These are phyloP conservation scores for Trypanosomatidae sp. DNA, from an alignment of 208 protist genomes.

Conservation along the genomic window DNA sequence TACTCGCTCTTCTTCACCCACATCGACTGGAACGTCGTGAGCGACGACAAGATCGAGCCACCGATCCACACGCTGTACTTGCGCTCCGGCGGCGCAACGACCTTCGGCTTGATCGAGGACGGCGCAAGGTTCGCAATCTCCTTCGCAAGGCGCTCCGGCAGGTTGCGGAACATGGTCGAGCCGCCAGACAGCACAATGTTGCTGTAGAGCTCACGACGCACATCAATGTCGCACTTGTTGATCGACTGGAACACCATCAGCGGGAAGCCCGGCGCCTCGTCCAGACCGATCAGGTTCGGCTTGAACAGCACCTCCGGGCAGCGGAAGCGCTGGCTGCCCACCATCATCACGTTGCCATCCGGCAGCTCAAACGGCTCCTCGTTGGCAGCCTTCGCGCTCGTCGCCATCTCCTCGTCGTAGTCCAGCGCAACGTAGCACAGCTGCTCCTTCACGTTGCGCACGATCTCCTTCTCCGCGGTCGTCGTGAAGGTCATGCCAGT, in stretches of 20 bases:
- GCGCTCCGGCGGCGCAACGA: slow-evolving; percentile 95
- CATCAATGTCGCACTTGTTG: slow-evolving; percentile 96
- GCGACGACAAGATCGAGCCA: slow-evolving; percentile 97
- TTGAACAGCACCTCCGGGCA: slow-evolving; percentile 98
- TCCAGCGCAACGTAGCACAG: slow-evolving; percentile 94
- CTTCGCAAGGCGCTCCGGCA: slow-evolving; percentile 97
- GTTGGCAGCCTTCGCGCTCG: slow-evolving; percentile 78
- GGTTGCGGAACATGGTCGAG: slow-evolving; percentile 96
- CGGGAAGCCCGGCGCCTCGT: slow-evolving; percentile 95
- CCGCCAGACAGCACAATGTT: slow-evolving; percentile 97
- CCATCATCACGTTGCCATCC: slow-evolving; percentile 92
- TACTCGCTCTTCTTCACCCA: slow-evolving; percentile 99
- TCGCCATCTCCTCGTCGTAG: slow-evolving; percentile 96
- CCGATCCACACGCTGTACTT: slow-evolving; percentile 98
- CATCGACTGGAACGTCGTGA: slow-evolving; percentile 97
- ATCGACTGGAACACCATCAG: slow-evolving; percentile 97
- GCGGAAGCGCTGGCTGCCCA: slow-evolving; percentile 87
- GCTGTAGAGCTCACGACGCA: slow-evolving; percentile 95
- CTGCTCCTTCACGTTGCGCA: slow-evolving; percentile 96
- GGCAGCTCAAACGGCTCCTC: slow-evolving; percentile 94
- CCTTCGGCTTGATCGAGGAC: slow-evolving; percentile 96
- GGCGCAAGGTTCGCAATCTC: slow-evolving; percentile 94
- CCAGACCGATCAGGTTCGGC: slow-evolving; percentile 93
- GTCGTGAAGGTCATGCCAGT: slow-evolving; percentile 95
- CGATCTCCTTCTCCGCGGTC: slow-evolving; percentile 96